A percentile compares a stretch with the other conserved stretches of the same genome.
phyloP scores from a whole-genome alignment of 2,329 filamentous ascomycete genomes.

The Neonectria hederae region DNA sequence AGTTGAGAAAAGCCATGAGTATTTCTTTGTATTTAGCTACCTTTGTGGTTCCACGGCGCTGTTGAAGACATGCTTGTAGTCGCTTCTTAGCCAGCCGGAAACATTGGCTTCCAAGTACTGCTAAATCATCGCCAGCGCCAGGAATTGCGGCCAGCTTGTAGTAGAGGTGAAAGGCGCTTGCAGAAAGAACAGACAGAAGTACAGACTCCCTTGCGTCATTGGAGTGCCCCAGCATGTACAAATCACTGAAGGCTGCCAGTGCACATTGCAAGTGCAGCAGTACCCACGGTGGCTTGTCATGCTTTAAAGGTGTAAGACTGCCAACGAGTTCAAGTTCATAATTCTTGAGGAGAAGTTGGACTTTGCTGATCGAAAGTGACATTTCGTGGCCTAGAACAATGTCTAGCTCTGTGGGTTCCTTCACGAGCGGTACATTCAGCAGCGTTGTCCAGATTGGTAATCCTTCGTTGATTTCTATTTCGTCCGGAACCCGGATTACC shows the following conservation, averaged over 20 bases:
- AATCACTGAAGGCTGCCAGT: neutral
- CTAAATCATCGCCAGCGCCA: neutral
- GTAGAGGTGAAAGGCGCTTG: neutral
- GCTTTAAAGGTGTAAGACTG: neutral
- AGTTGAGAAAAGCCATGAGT: neutral
- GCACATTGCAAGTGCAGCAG: neutral
- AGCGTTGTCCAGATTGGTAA: neutral
- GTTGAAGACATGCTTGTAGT: neutral
- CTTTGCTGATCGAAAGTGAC: neutral
- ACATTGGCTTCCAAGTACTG: neutral
- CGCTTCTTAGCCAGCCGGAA: neutral
- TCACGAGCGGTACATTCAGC: neutral
- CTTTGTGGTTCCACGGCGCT: neutral
- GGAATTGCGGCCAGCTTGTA: neutral
- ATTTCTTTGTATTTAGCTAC: constrained; percentile 1
- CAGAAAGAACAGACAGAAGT: neutral
- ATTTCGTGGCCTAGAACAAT: neutral
- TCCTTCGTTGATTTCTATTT: neutral
- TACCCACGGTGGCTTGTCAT: neutral
- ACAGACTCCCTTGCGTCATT: neutral
- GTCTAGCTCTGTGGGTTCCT: neutral
- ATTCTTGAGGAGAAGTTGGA: neutral
- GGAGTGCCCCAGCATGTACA: neutral
- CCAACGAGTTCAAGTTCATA: neutral
- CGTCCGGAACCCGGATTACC: neutral